phyloP scores from a whole-genome alignment of 108 stramenopile genomes.

The Bacterosira constricta region DNA sequence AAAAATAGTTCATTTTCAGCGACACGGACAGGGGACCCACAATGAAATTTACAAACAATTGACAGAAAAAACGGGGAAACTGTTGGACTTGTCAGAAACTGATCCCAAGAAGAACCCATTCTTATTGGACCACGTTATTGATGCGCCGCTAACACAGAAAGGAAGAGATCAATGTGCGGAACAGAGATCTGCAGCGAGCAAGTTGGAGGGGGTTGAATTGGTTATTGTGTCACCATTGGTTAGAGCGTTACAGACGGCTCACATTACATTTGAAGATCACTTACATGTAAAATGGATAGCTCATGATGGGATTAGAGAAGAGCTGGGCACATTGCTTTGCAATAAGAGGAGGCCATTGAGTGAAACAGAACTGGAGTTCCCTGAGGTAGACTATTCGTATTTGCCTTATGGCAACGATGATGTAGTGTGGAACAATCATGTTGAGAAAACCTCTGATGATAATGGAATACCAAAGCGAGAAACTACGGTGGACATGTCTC shows the following conservation, averaged over 20 bases:
- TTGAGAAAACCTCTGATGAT: slow-evolving; percentile 1
- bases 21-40: slow-evolving; percentile 56
- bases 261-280: slow-evolving; percentile 68
- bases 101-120: slow-evolving; percentile 66
- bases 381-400: slow-evolving; percentile 62
- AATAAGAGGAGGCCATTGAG: slow-evolving; percentile 71
- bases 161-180: slow-evolving; percentile 63
- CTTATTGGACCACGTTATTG: slow-evolving; percentile 61
- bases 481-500: slow-evolving; percentile 36
- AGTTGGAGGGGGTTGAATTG: slow-evolving; percentile 51
- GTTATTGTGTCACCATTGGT: slow-evolving; percentile 72
- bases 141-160: slow-evolving; percentile 81
- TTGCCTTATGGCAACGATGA: slow-evolving; percentile 60
- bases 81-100: slow-evolving; percentile 35
- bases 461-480: slow-evolving; percentile 23
- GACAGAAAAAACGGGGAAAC: slow-evolving; percentile 26
- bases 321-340: slow-evolving; percentile 75
- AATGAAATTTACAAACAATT: slow-evolving; percentile 54
- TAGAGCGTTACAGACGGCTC: slow-evolving; percentile 73
- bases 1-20: slow-evolving; percentile 52
- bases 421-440: slow-evolving; percentile 36
- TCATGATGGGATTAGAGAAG: slow-evolving; percentile 77
- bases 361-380: slow-evolving; percentile 58
- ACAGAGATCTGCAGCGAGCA: slow-evolving; percentile 29
- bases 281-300: slow-evolving; percentile 62